Conservation (phyloP, 768 basidiomycete species). For the Boletus rubescentipes region DNA sequence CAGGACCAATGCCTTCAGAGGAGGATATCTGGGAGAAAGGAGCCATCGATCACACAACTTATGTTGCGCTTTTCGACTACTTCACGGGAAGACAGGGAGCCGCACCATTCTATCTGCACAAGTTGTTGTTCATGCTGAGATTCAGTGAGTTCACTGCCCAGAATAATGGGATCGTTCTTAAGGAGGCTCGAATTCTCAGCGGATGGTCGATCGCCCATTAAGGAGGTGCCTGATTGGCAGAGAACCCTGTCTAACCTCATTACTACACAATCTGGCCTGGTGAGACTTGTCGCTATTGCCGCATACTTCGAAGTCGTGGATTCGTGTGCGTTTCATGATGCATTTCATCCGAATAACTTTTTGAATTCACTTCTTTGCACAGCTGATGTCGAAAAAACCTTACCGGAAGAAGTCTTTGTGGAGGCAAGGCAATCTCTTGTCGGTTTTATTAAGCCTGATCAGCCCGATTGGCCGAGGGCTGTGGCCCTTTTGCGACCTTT, state of each 20-base stretch:
- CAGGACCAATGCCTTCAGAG: conserved; percentile 4
- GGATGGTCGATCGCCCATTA: conserved; percentile 3
- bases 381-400: neutral
- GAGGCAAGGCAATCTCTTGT: conserved; percentile 5
- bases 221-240: neutral
- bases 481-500: conserved; percentile 6
- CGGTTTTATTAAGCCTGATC: neutral
- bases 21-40: conserved; percentile 8
- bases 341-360: neutral
- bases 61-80: conserved; percentile 1
- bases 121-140: conserved; percentile 6
- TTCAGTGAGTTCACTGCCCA: neutral
- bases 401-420: neutral
- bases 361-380: neutral
- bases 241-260: conserved; percentile 5
- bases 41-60: conserved; percentile 1
- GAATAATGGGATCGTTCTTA: neutral
- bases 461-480: conserved; percentile 6
- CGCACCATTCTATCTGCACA: conserved; percentile 5
- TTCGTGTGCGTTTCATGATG: neutral
- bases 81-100: conserved; percentile 1
- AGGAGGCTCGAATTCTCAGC: neutral
- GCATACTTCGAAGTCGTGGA: conserved; percentile 5
- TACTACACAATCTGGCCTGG: neutral
- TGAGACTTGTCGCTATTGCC: conserved; percentile 3